Conservation (phyloP, 306 rosid genomes). For the Sechiopsis laciniata region DNA sequence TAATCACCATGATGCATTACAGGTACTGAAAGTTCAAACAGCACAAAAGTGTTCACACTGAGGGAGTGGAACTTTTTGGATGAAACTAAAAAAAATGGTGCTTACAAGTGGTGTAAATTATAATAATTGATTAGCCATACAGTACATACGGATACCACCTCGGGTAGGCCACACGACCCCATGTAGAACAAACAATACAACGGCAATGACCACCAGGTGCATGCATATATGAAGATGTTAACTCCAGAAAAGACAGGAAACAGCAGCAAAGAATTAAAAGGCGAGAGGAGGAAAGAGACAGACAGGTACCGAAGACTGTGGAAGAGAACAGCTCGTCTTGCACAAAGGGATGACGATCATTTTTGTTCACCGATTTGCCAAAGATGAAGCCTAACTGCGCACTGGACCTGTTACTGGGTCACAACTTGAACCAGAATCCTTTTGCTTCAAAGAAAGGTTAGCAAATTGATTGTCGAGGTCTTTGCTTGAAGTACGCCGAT, state of each 20-base stretch:
- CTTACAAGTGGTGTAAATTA: constrained; percentile 15
- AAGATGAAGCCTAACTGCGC: constrained; percentile 48
- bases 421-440: constrained; percentile 69
- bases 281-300: background rate
- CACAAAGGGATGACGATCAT: background rate
- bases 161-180: constrained; percentile 22
- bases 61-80: constrained; percentile 16
- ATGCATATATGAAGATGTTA: constrained; percentile 19
- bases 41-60: constrained; percentile 30
- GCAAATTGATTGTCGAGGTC: constrained; percentile 90
- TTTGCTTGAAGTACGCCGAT: constrained; percentile 74
- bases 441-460: constrained; percentile 76
- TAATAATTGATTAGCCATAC: constrained; percentile 18
- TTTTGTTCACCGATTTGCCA: constrained; percentile 24
- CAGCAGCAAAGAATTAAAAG: constrained; percentile 16
- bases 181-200: constrained; percentile 8
- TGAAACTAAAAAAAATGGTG: constrained; percentile 14
- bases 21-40: constrained; percentile 30
- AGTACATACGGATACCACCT: constrained; percentile 25
- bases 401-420: constrained; percentile 72
- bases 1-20: constrained; percentile 27
- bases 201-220: constrained; percentile 27
- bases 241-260: constrained; percentile 17
- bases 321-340: constrained; percentile 19
- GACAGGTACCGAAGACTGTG: constrained; percentile 18